Evolutionary conservation across 106 monocot species (phyloP).

Genomic region (Platanthera guangdongensis): DNA sequence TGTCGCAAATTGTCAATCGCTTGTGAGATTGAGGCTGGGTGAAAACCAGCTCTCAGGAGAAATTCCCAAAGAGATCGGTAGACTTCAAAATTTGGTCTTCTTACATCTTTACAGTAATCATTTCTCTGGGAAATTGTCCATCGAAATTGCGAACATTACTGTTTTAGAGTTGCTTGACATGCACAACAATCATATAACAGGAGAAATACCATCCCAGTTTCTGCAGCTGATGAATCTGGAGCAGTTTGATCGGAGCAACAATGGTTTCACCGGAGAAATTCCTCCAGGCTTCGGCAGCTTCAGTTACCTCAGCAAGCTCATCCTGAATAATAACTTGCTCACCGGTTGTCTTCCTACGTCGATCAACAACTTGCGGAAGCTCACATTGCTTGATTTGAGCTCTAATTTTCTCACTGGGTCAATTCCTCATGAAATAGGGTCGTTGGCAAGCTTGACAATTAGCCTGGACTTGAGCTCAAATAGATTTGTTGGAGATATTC

Average conservation of each 20-base stretch:
- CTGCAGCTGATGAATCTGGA: conserved; percentile 71
- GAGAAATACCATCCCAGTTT: conserved; percentile 57
- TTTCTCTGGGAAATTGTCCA: conserved; percentile 45
- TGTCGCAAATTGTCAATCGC: conserved; percentile 48
- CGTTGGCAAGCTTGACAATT: conserved; percentile 50
- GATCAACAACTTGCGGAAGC: conserved; percentile 51
- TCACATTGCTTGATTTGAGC: conserved; percentile 60
- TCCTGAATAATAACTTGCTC: conserved; percentile 48
- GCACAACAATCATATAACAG: conserved; percentile 54
- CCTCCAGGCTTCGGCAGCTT: conserved; percentile 59
- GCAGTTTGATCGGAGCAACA: conserved; percentile 78
- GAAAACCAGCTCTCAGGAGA: conserved; percentile 67
- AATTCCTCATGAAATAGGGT: conserved; percentile 53
- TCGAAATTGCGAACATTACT: conserved; percentile 43
- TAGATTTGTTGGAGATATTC: conserved; percentile 38
- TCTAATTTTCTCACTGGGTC: conserved; percentile 42
- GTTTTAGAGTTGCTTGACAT: conserved; percentile 77
- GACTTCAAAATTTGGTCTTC: conserved; percentile 63
- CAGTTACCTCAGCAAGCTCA: conserved; percentile 66
- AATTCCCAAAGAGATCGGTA: conserved; percentile 53
- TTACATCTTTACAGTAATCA: conserved; percentile 57
- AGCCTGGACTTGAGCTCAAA: conserved; percentile 49
- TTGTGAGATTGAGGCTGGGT: conserved; percentile 71
- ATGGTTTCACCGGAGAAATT: conserved; percentile 63
- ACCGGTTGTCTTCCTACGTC: conserved; percentile 41